Evolutionary conservation across 225 moss, liverwort and hornwort genomes (phyloP).

Genomic region (Bryum argenteum): DNA sequence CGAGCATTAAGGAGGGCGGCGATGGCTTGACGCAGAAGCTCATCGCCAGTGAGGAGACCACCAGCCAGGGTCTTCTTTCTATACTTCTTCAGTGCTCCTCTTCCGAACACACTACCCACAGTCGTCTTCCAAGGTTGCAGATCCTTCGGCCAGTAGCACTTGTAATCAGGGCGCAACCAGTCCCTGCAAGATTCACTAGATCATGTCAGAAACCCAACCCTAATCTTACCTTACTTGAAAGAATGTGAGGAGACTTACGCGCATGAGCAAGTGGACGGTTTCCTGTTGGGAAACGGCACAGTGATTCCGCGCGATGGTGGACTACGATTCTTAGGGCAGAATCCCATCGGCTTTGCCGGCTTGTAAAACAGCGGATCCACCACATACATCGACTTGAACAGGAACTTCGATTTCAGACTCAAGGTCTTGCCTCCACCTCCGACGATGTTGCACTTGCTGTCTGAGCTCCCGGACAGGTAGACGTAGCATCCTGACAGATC

Average conservation of each 20-base stretch:
- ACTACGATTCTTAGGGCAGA: conserved; percentile 47
- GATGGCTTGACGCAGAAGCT: conserved; percentile 68
- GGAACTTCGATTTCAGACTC: conserved; percentile 66
- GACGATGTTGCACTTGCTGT: conserved; percentile 54
- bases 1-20: conserved; percentile 66
- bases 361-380: conserved; percentile 75
- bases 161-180: conserved; percentile 64
- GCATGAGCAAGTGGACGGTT: conserved; percentile 73
- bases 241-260: conserved; percentile 35
- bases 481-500: conserved; percentile 65
- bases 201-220: not conserved
- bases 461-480: conserved; percentile 57
- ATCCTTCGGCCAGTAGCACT: conserved; percentile 76
- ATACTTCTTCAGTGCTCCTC: conserved; percentile 56
- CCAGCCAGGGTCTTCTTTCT: conserved; percentile 51
- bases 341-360: conserved; percentile 52
- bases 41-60: conserved; percentile 60
- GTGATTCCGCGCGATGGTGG: conserved; percentile 29
- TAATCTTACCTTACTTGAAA: not conserved
- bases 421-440: conserved; percentile 65
- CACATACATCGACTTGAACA: conserved; percentile 67
- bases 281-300: conserved; percentile 62
- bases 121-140: conserved; percentile 62
- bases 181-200: conserved; percentile 39
- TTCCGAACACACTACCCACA: conserved; percentile 72